phyloP scores from a whole-genome alignment of 2,329 filamentous ascomycete species.

The Thelonectria olida region DNA sequence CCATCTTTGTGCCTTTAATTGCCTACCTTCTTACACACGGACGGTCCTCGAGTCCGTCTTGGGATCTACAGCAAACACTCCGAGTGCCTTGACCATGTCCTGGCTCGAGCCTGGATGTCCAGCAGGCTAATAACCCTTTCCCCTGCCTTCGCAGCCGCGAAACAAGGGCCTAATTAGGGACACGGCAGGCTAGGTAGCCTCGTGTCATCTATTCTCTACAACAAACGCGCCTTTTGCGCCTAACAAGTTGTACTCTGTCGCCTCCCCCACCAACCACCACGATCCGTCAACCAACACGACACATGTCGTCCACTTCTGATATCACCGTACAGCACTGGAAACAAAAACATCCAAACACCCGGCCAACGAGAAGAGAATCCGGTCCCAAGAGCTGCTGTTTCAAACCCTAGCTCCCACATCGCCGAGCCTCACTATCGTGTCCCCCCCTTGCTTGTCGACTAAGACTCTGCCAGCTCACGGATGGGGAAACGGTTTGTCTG shows the following conservation, averaged over 20 bases:
- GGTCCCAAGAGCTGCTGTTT: constrained; percentile 9
- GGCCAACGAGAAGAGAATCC: background rate
- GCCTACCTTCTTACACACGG: background rate
- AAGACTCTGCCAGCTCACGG: constrained; percentile 4
- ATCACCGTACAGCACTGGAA: background rate
- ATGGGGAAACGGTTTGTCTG: constrained; percentile 14
- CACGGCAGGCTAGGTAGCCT: background rate
- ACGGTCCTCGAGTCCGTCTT: background rate
- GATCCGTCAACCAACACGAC: background rate
- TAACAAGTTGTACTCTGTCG: constrained; percentile 2
- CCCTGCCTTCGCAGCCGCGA: background rate
- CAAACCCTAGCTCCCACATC: constrained; percentile 10
- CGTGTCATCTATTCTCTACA: no score
- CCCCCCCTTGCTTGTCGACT: no score
- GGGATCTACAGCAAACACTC: constrained; percentile 16
- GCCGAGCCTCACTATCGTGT: constrained; percentile 14
- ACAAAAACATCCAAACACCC: background rate
- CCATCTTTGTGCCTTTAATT: background rate
- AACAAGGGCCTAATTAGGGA: constrained; percentile 12
- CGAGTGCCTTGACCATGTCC: constrained; percentile 31
- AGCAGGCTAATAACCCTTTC: background rate
- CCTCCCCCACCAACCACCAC: background rate
- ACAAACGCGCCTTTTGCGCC: no score
- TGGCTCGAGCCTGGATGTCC: constrained; percentile 25
- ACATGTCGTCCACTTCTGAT: background rate